Evolutionary conservation across 148 eudicot species (phyloP).

Genomic region (Vaccinium corymbosum): DNA sequence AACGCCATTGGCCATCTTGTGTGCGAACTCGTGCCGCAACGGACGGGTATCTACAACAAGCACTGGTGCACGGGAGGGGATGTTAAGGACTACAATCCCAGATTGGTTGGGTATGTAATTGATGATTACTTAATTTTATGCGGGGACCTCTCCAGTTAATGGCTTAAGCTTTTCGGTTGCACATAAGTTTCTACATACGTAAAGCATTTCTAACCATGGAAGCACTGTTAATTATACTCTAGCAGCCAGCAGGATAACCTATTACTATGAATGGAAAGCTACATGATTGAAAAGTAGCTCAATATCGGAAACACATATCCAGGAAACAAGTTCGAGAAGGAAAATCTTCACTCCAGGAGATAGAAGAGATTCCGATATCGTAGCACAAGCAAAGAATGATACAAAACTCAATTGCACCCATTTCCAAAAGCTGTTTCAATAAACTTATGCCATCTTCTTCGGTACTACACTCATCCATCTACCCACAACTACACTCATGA

Average conservation of each 20-base stretch:
- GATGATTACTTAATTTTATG: background rate
- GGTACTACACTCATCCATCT: background rate
- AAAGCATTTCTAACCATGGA: background rate
- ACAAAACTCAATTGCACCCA: background rate
- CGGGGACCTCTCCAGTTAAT: background rate
- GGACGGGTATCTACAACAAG: no score
- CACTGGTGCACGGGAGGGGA: background rate
- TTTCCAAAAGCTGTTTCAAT: background rate
- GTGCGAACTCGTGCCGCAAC: no score
- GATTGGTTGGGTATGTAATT: background rate
- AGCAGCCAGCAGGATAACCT: background rate
- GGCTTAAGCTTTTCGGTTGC: background rate
- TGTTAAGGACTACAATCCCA: background rate
- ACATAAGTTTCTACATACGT: background rate
- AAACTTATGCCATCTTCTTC: background rate
- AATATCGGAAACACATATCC: background rate
- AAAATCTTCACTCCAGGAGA: background rate
- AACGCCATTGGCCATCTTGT: no score
- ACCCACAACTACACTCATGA: background rate
- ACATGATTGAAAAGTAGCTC: background rate
- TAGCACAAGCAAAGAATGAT: background rate
- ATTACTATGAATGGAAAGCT: background rate
- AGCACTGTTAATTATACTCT: background rate
- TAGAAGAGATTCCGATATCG: background rate
- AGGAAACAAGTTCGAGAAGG: background rate